Evolutionary conservation across 768 basidiomycete genomes (phyloP), one percentile per base, ranked within the genome.

Genomic region (Boletus fagicola): DNA sequence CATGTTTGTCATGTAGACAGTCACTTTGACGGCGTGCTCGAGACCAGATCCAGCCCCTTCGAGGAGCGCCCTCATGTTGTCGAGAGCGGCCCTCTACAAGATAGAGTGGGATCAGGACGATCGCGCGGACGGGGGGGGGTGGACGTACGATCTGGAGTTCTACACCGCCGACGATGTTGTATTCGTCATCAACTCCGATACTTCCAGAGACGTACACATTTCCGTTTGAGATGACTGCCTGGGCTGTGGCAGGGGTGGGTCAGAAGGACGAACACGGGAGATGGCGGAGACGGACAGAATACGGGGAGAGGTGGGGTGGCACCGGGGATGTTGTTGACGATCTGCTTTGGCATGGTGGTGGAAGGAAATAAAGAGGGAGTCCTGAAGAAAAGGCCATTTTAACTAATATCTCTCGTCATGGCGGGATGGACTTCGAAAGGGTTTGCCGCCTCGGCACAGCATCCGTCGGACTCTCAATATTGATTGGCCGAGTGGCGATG

Each of bases 161-260:
- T 18, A 79, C 56, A 3, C 75, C 77, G 4, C 77, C 77, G 16
- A 73, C 63, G 47, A 79, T 61, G 54, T 62, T 60, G 53, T 62
- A 56, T 10, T 77, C 73, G 1, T 45, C 43, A 39, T 70, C 63
- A 49, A 65, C 70, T 18, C 77, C 77, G 48, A 78, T 69, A 61
- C 67, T 76, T 2, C 77, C 77, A 11, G 77, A 78, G 26, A 75
- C 71, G n/a, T 77, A 78, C 13, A 77, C 66, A 9, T 54, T 68
- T 12, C 70, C 67, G 18, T 62, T 63, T 5, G 75, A 75, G 44
- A 74, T 64, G n/a, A 73, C 66, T 1, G 67, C 76, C 57, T 77
- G 76, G 20, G 76, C 74, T 76, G n/a, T 49, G 45, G 12, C 0
- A 28, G 12, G 15, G 13, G n/a, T 31, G 16, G 8, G 36, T 42